Percentiles rank a stretch among this genome's conserved stretches.
Conservation (phyloP, 306 rosid species). For the Ormosia emarginata region DNA sequence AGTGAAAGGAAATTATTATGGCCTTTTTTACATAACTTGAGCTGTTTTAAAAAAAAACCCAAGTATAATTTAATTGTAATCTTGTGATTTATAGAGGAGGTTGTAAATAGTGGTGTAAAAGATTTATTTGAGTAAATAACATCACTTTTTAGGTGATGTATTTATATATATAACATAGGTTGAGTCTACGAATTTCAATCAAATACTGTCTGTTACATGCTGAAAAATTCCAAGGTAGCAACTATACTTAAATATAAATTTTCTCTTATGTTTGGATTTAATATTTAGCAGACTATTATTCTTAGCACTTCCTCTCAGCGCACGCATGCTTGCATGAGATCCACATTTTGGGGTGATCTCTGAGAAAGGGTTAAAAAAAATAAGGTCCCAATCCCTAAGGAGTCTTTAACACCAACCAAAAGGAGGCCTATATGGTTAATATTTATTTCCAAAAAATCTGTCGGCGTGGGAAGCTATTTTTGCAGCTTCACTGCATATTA, state of each 20-base stretch:
- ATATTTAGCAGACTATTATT: background rate
- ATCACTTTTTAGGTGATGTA: background rate
- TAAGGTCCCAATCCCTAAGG: background rate
- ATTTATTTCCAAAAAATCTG: background rate
- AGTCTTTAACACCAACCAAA: slow-evolving; percentile 24
- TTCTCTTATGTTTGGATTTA: background rate
- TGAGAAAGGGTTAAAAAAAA: background rate
- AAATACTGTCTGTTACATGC: background rate
- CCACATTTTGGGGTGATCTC: slow-evolving; percentile 18
- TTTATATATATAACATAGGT: too few relatives aligned
- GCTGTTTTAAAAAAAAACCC: background rate
- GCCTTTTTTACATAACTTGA: background rate
- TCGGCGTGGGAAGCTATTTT: slow-evolving; percentile 24
- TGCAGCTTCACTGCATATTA: background rate
- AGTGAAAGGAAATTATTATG: background rate
- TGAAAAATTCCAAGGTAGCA: background rate
- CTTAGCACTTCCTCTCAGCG: background rate
- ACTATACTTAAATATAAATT: background rate
- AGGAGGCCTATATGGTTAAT: background rate
- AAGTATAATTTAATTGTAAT: background rate
- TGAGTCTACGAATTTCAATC: background rate
- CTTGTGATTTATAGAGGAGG: background rate
- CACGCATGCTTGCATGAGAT: slow-evolving; percentile 17
- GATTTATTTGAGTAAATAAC: background rate
- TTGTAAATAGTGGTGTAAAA: background rate